Evolutionary conservation across 148 eudicot genomes (phyloP).

Genomic region (Vaccinium myrtillus): DNA sequence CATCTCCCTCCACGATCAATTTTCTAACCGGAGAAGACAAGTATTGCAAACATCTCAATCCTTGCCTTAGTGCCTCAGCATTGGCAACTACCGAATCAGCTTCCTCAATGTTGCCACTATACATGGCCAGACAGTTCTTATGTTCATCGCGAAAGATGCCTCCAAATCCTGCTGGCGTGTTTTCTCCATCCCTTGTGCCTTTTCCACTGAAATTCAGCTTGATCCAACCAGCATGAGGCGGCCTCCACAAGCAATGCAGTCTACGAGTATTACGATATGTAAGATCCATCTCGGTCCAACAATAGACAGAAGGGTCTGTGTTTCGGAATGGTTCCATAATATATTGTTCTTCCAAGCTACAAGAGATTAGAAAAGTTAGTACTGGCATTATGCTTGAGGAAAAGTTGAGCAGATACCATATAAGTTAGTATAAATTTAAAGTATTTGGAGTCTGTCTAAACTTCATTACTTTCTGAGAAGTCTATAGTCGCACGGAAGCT

Average conservation of each 20-base stretch:
- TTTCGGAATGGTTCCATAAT: neutral
- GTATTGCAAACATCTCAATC: neutral
- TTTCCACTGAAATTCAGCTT: constrained; percentile 5
- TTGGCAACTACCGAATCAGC: neutral
- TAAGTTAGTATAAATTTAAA: neutral
- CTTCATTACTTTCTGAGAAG: neutral
- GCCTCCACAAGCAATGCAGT: constrained; percentile 4
- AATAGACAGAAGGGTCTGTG: neutral
- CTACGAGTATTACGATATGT: neutral
- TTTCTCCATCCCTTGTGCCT: neutral
- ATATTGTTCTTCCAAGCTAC: neutral
- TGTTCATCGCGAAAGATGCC: constrained; percentile 6
- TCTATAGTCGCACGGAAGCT: neutral
- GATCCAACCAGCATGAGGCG: constrained; percentile 5
- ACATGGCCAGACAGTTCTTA: neutral
- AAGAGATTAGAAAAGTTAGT: neutral
- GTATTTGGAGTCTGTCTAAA: neutral
- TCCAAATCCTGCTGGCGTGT: neutral
- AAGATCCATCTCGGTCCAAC: neutral
- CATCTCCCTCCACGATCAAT: neutral
- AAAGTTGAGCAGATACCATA: neutral
- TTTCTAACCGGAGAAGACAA: neutral
- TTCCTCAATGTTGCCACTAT: neutral
- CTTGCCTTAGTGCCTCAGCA: neutral
- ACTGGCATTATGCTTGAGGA: neutral